Evolutionary conservation across 495 filamentous ascomycete genomes (phyloP).

Genomic region (Daldinia decipiens): DNA sequence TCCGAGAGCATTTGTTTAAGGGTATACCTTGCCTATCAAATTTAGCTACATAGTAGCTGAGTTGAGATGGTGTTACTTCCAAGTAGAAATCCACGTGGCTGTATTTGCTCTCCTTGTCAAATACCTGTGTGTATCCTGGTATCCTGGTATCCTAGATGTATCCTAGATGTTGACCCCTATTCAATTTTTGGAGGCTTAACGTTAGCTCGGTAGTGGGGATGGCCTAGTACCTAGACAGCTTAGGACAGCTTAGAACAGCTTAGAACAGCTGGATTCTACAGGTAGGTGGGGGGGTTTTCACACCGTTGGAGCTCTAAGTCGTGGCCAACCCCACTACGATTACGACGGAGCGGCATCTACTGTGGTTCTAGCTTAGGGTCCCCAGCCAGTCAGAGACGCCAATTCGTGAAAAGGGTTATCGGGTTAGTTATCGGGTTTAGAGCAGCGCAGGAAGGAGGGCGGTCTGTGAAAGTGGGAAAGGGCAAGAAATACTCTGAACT

Average conservation of each 20-base stretch:
- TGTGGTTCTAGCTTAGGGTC: slow-evolving; percentile 32
- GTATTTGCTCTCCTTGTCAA: background rate
- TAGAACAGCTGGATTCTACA: background rate
- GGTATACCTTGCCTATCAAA: slow-evolving; percentile 1
- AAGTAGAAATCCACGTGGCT: slow-evolving; percentile 1
- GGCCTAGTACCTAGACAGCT: background rate
- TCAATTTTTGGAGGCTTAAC: slow-evolving; percentile 18
- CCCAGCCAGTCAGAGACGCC: slow-evolving; percentile 34
- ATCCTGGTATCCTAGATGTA: background rate
- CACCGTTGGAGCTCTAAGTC: slow-evolving; percentile 6
- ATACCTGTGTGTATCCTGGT: background rate
- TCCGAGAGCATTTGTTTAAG: slow-evolving; percentile 3
- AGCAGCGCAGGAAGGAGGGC: slow-evolving; percentile 12
- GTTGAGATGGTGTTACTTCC: background rate
- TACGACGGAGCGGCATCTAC: slow-evolving; percentile 37
- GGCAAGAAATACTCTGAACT: slow-evolving; percentile 30
- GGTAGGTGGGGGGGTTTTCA: slow-evolving; percentile 8
- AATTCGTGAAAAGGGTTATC: slow-evolving; percentile 34
- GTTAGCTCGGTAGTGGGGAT: background rate
- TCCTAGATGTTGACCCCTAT: slow-evolving; percentile 16
- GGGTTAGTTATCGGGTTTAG: slow-evolving; percentile 15
- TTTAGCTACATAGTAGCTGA: slow-evolving; percentile 1
- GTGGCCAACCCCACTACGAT: slow-evolving; percentile 28
- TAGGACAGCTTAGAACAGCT: background rate
- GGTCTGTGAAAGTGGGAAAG: slow-evolving; percentile 44